Percentiles rank a stretch among this genome's conserved stretches.
Conservation (phyloP, 1,139 yeast species). For the Yamadazyma sp. region DNA sequence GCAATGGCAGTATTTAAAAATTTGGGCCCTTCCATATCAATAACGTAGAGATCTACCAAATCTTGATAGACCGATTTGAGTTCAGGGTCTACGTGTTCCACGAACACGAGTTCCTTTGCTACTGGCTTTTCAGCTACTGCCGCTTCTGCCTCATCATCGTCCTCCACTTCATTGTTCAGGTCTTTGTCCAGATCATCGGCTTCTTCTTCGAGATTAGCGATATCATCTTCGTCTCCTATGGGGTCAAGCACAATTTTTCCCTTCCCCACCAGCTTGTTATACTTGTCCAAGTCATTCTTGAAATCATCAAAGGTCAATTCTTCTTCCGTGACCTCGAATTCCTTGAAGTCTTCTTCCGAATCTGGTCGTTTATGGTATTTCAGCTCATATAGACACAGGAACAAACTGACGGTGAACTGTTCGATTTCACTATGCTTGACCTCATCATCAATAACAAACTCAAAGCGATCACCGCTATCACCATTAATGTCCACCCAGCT, state of each 20-base stretch:
- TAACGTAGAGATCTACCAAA: slow-evolving; percentile 2
- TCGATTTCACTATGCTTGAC: slow-evolving; percentile 59
- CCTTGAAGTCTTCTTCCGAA: slow-evolving; percentile 48
- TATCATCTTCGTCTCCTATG: slow-evolving; percentile 4
- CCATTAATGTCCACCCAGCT: slow-evolving; percentile 85
- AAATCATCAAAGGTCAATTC: slow-evolving; percentile 25
- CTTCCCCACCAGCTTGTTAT: slow-evolving; percentile 5
- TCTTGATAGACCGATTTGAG: not conserved
- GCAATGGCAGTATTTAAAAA: not conserved
- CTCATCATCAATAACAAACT: slow-evolving; percentile 71
- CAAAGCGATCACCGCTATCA: slow-evolving; percentile 83
- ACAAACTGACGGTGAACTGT: slow-evolving; percentile 61
- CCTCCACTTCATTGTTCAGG: not conserved
- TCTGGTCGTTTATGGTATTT: slow-evolving; percentile 49
- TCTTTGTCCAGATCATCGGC: slow-evolving; percentile 1
- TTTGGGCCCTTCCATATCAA: not conserved
- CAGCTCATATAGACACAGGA: slow-evolving; percentile 74
- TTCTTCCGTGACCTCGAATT: slow-evolving; percentile 49
- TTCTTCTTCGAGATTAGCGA: not conserved
- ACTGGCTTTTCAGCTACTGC: not conserved
- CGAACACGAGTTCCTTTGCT: not conserved
- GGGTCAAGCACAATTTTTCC: slow-evolving; percentile 3
- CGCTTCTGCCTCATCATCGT: not conserved
- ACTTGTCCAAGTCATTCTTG: slow-evolving; percentile 14
- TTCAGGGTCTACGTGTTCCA: not conserved